Conservation (phyloP, 805 yeast species). For the Starmerella sp. region DNA sequence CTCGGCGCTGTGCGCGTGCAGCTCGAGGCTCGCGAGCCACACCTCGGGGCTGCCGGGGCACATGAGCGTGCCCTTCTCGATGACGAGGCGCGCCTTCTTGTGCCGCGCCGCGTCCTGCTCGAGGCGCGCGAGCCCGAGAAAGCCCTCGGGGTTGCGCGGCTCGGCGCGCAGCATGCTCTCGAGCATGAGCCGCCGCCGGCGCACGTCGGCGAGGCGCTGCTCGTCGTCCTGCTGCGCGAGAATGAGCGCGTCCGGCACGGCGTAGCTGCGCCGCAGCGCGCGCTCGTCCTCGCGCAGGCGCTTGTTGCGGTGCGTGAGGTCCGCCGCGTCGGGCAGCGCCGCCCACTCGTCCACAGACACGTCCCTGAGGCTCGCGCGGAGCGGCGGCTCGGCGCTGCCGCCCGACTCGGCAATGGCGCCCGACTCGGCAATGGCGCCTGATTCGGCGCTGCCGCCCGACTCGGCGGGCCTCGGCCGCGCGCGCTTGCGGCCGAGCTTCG, state of each 20-base stretch:
- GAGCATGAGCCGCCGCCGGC: constrained; percentile 43
- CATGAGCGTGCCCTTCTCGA: constrained; percentile 61
- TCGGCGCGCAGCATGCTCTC: constrained; percentile 59
- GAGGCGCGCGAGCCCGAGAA: constrained; percentile 77
- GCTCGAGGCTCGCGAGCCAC: constrained; percentile 71
- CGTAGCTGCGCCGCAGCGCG: constrained; percentile 57
- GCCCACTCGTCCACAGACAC: constrained; percentile 70
- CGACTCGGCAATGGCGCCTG: too few relatives aligned
- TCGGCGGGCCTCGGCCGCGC: too few relatives aligned
- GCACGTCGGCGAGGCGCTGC: constrained; percentile 49
- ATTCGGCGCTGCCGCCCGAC: too few relatives aligned
- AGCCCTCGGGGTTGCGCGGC: constrained; percentile 62
- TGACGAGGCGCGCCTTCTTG: constrained; percentile 45
- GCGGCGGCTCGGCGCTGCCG: neutral
- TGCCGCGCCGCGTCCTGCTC: constrained; percentile 56
- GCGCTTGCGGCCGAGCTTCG: neutral
- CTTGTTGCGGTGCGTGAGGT: constrained; percentile 69
- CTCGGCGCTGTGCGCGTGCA: constrained; percentile 45
- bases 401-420: too few relatives aligned
- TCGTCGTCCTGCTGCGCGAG: constrained; percentile 26
- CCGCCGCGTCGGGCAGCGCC: constrained; percentile 76
- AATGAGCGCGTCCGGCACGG: constrained; percentile 66
- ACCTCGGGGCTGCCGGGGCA: constrained; percentile 59
- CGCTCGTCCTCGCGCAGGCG: constrained; percentile 53
- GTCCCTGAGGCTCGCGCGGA: constrained; percentile 34